Base-by-base conservation (phyloP, 495 filamentous ascomycete species). In the Neurospora sp. region DNA sequence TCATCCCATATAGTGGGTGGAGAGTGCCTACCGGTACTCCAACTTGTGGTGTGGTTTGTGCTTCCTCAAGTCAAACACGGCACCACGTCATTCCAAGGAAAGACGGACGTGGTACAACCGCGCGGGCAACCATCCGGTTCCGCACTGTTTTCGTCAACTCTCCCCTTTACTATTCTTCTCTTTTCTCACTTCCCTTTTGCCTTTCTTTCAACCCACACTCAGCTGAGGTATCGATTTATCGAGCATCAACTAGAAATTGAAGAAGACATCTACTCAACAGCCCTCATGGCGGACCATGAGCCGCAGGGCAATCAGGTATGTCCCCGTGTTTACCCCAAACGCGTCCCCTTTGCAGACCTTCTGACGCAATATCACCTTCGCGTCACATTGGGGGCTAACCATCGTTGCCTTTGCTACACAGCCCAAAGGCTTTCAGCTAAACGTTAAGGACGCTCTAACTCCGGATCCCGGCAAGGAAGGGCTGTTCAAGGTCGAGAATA, bases 401-500 rank as follows among this genome's bases (percentile, higher is more conserved):
- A 17, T 35, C 53, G 3, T 65, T 65, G 6, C 53, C 27, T 37
- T 37, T 37, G 40, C 27, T 2, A 40, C 4, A 40, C 39, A 42
- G 65, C 71, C 68, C 68, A 45, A 45, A 71, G 70, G 72, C 69
- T 79, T 77, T 68, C 71, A 70, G 42, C 38, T 85, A 75, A 84
- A 84, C 70, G 82, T 87, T 70, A 68, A 80, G 5, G 82, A 82
- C 75, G 90, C 90, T 5, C 79, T 94, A 59, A 87, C 82, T 0
- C 89, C 92, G 0, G 90, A 94, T 79, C 87, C 87, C 68, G 87
- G 87, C 27, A 86, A 85, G 68, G 88, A 90, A 74, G 81, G 82
- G 22, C 89, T 91, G 78, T 93, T 91, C 77, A 73, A 85, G 4
- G 85, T 90, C 8, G 75, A 83, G 14, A 81, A 92, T 69, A 92